These are phyloP conservation scores for Epipyxis sp. DNA, from an alignment of 108 stramenopile species.

Conservation along the genomic window DNA sequence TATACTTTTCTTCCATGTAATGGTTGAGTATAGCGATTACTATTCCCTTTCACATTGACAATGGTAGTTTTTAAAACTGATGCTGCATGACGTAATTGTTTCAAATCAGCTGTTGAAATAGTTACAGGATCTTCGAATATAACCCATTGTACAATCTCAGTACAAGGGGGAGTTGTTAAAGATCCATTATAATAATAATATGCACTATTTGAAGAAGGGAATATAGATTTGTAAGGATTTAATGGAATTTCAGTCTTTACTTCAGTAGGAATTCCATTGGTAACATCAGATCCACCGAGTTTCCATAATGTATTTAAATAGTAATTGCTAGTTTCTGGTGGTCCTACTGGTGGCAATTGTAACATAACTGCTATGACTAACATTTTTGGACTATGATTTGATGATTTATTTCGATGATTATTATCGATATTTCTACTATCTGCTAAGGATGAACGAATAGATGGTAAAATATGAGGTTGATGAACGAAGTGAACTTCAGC, in stretches of 20 bases:
- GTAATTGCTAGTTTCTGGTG: not conserved
- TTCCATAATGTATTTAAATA: not conserved
- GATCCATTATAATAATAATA: slow-evolving; percentile 47
- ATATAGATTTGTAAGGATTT: slow-evolving; percentile 26
- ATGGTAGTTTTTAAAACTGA: too few relatives aligned
- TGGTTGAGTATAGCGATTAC: too few relatives aligned
- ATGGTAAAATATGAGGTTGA: too few relatives aligned
- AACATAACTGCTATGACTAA: not conserved
- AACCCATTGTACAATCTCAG: slow-evolving; percentile 49
- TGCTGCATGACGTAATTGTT: slow-evolving; percentile 26
- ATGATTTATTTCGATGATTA: too few relatives aligned
- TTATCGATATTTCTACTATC: too few relatives aligned
- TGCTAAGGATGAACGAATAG: too few relatives aligned
- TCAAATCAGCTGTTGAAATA: slow-evolving; percentile 27
- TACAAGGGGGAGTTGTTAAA: slow-evolving; percentile 54
- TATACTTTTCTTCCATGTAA: too few relatives aligned
- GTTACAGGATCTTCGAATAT: slow-evolving; percentile 28
- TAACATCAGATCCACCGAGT: not conserved
- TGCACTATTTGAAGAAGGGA: not conserved
- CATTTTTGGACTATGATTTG: not conserved
- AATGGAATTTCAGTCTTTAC: not conserved
- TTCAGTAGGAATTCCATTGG: not conserved
- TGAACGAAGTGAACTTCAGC: slow-evolving; percentile 50
- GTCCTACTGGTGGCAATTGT: not conserved
- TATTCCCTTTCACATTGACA: too few relatives aligned